A percentile compares a stretch with the other conserved stretches of the same genome.
Evolutionary conservation across 495 filamentous ascomycete genomes (phyloP).

Genomic region (Lophiotrema nucula): DNA sequence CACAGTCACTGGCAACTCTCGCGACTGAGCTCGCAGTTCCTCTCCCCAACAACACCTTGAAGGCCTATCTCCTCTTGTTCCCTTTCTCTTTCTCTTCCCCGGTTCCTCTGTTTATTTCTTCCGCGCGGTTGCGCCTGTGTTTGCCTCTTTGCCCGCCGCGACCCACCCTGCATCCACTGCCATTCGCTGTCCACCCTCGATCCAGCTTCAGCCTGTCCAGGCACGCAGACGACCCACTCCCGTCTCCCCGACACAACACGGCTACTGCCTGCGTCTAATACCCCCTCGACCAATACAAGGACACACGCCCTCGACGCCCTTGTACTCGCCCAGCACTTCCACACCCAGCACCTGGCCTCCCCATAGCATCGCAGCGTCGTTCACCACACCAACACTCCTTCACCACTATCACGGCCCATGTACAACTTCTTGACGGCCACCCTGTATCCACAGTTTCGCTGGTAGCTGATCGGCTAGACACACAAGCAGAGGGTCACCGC

Average conservation of each 20-base stretch:
- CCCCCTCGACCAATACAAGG: not conserved
- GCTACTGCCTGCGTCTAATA: slow-evolving; percentile 15
- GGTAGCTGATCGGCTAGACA: slow-evolving; percentile 39
- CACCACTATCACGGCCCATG: slow-evolving; percentile 38
- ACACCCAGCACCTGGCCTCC: not conserved
- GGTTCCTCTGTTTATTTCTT: slow-evolving; percentile 4
- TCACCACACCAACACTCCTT: not conserved
- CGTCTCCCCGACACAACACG: not conserved
- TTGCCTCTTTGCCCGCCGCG: not conserved
- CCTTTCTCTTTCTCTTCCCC: not conserved
- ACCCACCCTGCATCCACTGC: not conserved
- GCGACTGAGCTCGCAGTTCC: too few species aligned
- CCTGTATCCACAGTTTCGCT: slow-evolving; percentile 48
- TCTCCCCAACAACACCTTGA: not conserved
- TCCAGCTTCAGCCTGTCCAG: slow-evolving; percentile 15
- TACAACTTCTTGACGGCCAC: slow-evolving; percentile 47
- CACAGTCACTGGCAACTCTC: too few species aligned
- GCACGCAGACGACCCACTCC: not conserved
- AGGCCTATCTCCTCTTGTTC: not conserved
- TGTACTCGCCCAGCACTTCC: not conserved
- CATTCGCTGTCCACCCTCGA: not conserved
- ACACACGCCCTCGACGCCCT: not conserved
- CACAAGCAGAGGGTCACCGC: not conserved
- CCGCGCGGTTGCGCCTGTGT: not conserved
- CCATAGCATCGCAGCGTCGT: not conserved